These are phyloP conservation scores for Pythium dissotocum DNA, from an alignment of 352 stramenopile species.

Conservation along the genomic window DNA sequence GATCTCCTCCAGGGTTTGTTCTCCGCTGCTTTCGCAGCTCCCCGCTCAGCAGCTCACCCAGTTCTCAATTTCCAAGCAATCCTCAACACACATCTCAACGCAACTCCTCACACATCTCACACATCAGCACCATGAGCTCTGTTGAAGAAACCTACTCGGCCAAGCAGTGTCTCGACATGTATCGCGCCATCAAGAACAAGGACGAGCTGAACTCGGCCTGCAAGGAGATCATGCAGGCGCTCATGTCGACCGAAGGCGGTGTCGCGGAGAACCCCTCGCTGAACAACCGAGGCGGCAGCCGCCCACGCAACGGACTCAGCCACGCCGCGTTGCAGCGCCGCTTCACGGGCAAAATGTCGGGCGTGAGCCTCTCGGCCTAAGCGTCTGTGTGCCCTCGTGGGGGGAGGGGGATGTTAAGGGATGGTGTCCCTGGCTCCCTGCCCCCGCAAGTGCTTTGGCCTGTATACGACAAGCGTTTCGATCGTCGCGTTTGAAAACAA, in stretches of 20 bases:
- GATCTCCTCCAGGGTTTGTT: too few relatives aligned
- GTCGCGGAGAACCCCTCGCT: conserved; percentile 71
- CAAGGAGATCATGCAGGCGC: conserved; percentile 76
- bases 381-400: not conserved
- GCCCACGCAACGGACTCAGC: conserved; percentile 61
- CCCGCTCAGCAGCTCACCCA: not conserved
- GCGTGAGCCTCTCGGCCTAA: conserved; percentile 52
- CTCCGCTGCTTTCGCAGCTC: not conserved
- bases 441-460: not conserved
- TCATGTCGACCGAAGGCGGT: conserved; percentile 61
- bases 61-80: not conserved
- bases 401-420: not conserved
- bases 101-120: conserved; percentile 7
- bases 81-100: not conserved
- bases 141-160: conserved; percentile 23
- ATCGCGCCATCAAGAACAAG: conserved; percentile 77
- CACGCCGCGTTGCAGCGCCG: conserved; percentile 75
- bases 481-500: not conserved
- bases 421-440: not conserved
- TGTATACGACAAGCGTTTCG: not conserved
- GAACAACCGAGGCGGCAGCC: conserved; percentile 63
- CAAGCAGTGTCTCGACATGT: conserved; percentile 70
- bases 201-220: conserved; percentile 70
- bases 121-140: conserved; percentile 13
- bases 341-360: conserved; percentile 86